Base-by-base conservation (phyloP, 345 rosid species). In the Gossypium mustelinum region DNA sequence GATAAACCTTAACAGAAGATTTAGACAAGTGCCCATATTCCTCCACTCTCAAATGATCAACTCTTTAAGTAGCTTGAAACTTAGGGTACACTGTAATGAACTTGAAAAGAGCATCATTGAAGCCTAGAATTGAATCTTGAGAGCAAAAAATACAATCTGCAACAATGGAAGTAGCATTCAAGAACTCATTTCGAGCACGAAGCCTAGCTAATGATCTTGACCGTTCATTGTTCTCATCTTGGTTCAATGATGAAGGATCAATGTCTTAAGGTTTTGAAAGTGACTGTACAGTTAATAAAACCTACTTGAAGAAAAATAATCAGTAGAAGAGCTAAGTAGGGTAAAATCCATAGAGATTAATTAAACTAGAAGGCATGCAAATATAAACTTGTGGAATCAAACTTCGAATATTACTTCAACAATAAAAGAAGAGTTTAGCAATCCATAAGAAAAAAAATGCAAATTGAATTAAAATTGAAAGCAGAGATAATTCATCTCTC, bases 131-230 rank as follows among this genome's bases (percentile, higher is more conserved):
- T 3, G 87, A 77, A 55, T 87, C 94, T 58, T 85, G 86, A 0
- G 89, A 77, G 74, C 76, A 76, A 59, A 86, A 87, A 6, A 75
- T 79, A 2, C 81, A 76, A 45, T 89, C 93, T 1, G 97, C 89
- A 10, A 91, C 97, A 47, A 86, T 83, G 70, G 92, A 85, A 10
- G 98, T 88, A 78, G 98, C 91, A 22, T 87, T 87, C 71, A 93
- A 79, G 81, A 93, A 93, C 14, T 90, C 97, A 70, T 87, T 89
- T 76, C 89, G 98, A 20, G 93, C 87, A 73, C 87, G 89, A 4
- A 91, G 97, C 60, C 97, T 84, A 54, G 98, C 98, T 65, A 93
- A 85, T 62, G 97, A 90, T 79, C 96, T 85, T 45, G 97, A 90
- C 47, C 96, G 84, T 34, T 90, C 93, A 51, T 89, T 80, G 81